Evolutionary conservation across 2,329 filamentous ascomycete species (phyloP), one percentile per base, ranked within the genome.

Genomic region (Calonectria pauciramosa): DNA sequence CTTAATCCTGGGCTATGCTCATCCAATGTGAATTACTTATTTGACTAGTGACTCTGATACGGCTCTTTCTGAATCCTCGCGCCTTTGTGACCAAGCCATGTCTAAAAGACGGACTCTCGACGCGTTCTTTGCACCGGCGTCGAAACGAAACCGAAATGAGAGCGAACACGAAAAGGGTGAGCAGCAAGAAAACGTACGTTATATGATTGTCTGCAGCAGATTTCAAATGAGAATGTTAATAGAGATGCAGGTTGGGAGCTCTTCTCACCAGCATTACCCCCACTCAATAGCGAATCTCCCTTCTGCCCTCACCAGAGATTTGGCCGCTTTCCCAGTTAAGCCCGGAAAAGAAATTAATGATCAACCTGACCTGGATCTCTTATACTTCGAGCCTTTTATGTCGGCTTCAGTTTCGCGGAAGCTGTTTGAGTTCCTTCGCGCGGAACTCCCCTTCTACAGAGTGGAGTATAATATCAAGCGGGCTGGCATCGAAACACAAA

Each of bases 381-480:
- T 96, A 11, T 95, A 95, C 84, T 96, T 93, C 82, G 89, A 95
- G 79, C 94, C 94, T 0, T 96, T 94, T 76, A 88, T 96, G 5
- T 90, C 93, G 0, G 85, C 87, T 2, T 83, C 88, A 16, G 86
- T 91, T 14, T 87, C 91, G 26, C 87, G 88, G 4, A 86, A 90
- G 5, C 84, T 95, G 0, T 96, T 96, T 83, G 86, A 91, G 18
- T 95, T 95, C 80, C 88, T 96, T 2, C 91, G 94, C 1, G 84
- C 87, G n/a, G 89, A 94, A 74, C 85, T 96, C 1, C 93, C 93
- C 11, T 96, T 96, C 84, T 95, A 96, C 80, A 90, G 93, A 68
- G 94, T 96, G 5, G 89, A 92, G 78, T 96, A 96, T 80, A 91
- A 89, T 38, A 94, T 96, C 80, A 93, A 91, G 69, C 90, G 94